A percentile compares a stretch with the other conserved stretches of the same genome.
These are phyloP conservation scores for Protomyces macrosporus DNA, from an alignment of 1,139 yeast species.

Conservation along the genomic window DNA sequence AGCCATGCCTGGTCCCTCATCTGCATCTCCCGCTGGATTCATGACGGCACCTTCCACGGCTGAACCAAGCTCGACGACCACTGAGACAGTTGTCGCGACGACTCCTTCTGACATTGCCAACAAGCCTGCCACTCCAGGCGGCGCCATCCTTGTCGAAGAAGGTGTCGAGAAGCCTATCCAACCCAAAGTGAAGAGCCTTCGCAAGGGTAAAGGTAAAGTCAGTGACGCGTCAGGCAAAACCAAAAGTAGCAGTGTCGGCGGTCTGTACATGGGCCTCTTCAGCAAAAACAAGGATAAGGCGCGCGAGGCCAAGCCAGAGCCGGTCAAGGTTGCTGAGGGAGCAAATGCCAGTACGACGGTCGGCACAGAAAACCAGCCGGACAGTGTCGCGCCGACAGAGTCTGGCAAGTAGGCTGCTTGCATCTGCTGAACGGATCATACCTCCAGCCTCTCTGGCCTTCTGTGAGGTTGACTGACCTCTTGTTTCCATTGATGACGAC, in stretches of 20 bases:
- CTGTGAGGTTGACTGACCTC: no score
- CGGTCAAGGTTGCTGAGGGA: neutral
- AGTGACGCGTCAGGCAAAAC: neutral
- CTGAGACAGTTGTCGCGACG: neutral
- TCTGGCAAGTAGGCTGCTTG: no score
- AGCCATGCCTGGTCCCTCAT: neutral
- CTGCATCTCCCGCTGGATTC: neutral
- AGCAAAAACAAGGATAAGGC: neutral
- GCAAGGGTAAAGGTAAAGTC: neutral
- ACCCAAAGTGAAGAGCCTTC: neutral
- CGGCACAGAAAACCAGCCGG: no score
- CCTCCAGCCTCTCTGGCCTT: no score
- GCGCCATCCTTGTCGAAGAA: neutral
- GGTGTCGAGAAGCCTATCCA: neutral
- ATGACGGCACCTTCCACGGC: neutral
- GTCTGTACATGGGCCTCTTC: neutral
- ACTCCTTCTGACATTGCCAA: neutral
- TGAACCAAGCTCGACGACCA: neutral
- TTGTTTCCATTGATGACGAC: no score
- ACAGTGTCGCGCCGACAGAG: no score
- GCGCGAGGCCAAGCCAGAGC: neutral
- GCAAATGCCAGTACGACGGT: no score
- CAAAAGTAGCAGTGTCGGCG: neutral
- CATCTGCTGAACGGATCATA: no score
- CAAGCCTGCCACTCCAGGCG: neutral